A percentile compares a stretch with the other conserved stretches of the same genome.
Evolutionary conservation across 305 asterid species (phyloP).

Genomic region (Stenogyne calaminthoides): DNA sequence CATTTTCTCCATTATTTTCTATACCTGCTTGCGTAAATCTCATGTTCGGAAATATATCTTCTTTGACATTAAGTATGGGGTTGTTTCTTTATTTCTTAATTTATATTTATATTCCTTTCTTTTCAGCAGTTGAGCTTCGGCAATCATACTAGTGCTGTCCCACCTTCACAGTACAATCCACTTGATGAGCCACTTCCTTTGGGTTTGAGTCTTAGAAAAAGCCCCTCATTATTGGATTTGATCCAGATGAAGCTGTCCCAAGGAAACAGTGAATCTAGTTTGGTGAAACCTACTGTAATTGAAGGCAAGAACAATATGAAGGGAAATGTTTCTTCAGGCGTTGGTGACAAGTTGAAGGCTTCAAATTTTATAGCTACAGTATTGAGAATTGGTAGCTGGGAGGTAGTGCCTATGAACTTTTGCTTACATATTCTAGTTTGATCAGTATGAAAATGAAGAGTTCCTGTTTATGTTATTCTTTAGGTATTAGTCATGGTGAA

Average conservation of each 20-base stretch:
- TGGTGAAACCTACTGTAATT: constrained; percentile 34
- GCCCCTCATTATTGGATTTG: constrained; percentile 71
- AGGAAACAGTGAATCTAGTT: constrained; percentile 33
- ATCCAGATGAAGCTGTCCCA: constrained; percentile 72
- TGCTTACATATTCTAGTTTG: constrained; percentile 8
- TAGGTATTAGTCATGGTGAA: not conserved
- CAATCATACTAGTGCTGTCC: constrained; percentile 35
- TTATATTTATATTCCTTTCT: not conserved
- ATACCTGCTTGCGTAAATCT: not conserved
- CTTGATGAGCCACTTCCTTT: constrained; percentile 88
- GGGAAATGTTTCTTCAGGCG: constrained; percentile 41
- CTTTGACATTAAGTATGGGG: not conserved
- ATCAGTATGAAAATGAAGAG: not conserved
- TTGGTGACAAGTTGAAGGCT: constrained; percentile 79
- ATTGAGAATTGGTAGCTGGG: constrained; percentile 85
- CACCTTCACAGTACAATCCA: constrained; percentile 59
- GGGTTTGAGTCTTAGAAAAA: constrained; percentile 77
- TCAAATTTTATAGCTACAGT: constrained; percentile 69
- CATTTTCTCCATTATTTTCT: not conserved
- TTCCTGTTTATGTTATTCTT: not conserved
- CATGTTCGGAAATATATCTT: not conserved
- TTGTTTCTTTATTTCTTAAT: constrained; percentile 6
- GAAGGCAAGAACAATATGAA: constrained; percentile 43
- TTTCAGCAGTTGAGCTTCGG: constrained; percentile 42
- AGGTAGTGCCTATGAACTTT: constrained; percentile 48